Percentiles rank a stretch among this genome's conserved stretches.
phyloP scores from a whole-genome alignment of 2,329 filamentous ascomycete species.

The Colletotrichum lindemuthianum region DNA sequence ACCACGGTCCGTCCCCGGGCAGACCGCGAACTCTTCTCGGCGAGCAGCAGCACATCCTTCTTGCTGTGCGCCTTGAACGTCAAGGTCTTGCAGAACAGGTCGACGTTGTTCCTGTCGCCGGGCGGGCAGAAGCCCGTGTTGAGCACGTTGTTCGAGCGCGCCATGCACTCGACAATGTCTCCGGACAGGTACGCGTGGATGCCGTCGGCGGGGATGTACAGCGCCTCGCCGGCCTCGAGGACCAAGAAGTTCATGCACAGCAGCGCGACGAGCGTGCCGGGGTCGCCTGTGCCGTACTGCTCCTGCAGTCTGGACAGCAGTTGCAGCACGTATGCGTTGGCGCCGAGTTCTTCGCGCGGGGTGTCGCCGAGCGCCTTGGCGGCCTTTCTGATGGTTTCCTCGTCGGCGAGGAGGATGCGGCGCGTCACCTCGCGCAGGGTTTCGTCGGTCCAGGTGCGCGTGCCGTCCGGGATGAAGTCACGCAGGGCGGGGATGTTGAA shows the following conservation, averaged over 20 bases:
- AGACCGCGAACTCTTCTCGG: slow-evolving; percentile 49
- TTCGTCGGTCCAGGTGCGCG: slow-evolving; percentile 63
- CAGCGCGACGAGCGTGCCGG: slow-evolving; percentile 74
- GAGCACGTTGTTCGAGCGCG: slow-evolving; percentile 77
- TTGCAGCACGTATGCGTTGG: slow-evolving; percentile 68
- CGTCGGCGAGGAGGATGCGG: slow-evolving; percentile 63
- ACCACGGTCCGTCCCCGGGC: slow-evolving; percentile 68
- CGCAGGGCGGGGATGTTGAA: slow-evolving; percentile 66
- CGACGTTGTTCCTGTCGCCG: slow-evolving; percentile 70
- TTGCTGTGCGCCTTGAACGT: slow-evolving; percentile 71
- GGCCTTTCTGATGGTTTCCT: slow-evolving; percentile 61
- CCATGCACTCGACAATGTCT: slow-evolving; percentile 84
- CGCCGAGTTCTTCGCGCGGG: slow-evolving; percentile 57
- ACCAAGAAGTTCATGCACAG: slow-evolving; percentile 80
- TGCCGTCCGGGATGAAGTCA: slow-evolving; percentile 59
- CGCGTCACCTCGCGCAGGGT: slow-evolving; percentile 66
- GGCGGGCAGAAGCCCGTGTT: slow-evolving; percentile 79
- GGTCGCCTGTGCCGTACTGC: slow-evolving; percentile 72
- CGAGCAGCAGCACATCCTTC: slow-evolving; percentile 64
- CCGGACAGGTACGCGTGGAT: slow-evolving; percentile 79
- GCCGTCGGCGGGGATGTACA: slow-evolving; percentile 78
- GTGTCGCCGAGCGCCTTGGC: slow-evolving; percentile 62
- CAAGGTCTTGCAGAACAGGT: slow-evolving; percentile 70
- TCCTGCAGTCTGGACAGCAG: slow-evolving; percentile 71
- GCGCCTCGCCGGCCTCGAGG: slow-evolving; percentile 71